phyloP scores from a whole-genome alignment of 164 flowering plant species.

The Warburgia ugandensis region DNA sequence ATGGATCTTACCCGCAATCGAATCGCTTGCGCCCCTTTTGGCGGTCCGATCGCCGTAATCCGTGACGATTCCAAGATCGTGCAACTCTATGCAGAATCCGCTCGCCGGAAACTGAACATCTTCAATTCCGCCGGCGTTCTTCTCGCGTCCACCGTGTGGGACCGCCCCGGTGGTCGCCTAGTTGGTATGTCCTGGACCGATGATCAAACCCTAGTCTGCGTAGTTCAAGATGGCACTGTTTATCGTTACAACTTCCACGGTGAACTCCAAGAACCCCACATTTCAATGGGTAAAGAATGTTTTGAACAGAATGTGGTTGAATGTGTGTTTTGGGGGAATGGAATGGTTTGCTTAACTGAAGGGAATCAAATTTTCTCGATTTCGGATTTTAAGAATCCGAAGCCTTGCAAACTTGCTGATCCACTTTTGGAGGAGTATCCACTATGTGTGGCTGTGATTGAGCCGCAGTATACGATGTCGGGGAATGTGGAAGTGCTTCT shows the following conservation, averaged over 20 bases:
- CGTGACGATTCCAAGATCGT: constrained; percentile 97
- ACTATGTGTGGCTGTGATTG: constrained; percentile 74
- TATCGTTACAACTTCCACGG: constrained; percentile 58
- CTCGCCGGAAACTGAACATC: constrained; percentile 80
- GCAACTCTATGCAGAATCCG: constrained; percentile 86
- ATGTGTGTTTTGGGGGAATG: constrained; percentile 91
- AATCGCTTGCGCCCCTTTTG: constrained; percentile 86
- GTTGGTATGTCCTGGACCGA: constrained; percentile 88
- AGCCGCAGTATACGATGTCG: constrained; percentile 82
- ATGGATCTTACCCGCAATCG: constrained; percentile 77
- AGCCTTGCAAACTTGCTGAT: constrained; percentile 52
- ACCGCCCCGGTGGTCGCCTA: constrained; percentile 76
- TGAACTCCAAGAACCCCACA: constrained; percentile 44
- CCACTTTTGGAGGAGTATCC: constrained; percentile 57
- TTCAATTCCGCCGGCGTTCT: constrained; percentile 75
- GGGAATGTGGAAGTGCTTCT: constrained; percentile 92
- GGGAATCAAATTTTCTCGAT: constrained; percentile 50
- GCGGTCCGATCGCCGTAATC: constrained; percentile 90
- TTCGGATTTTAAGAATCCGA: constrained; percentile 64
- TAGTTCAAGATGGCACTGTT: constrained; percentile 85
- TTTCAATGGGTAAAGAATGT: constrained; percentile 72
- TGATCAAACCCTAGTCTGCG: constrained; percentile 61
- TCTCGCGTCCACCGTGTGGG: constrained; percentile 75
- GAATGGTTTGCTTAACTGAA: constrained; percentile 78
- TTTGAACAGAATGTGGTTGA: constrained; percentile 78